Percentiles rank a stretch among this genome's conserved stretches.
These are phyloP conservation scores for Sporothrix dimorphospora DNA, from an alignment of 2,329 filamentous ascomycete genomes.

Conservation along the genomic window DNA sequence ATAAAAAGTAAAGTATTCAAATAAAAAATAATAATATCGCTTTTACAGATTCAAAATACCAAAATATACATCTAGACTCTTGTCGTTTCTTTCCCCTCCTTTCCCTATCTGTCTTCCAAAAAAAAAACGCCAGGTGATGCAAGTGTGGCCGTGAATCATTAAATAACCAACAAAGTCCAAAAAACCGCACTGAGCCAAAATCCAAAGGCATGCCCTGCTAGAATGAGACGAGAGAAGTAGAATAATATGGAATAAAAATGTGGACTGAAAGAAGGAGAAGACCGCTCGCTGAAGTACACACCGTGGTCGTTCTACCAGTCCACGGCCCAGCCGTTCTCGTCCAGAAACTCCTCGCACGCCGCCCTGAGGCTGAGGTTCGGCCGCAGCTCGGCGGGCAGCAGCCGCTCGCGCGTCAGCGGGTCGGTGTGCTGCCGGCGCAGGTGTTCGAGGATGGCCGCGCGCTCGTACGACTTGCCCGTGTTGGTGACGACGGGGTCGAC, in stretches of 20 bases:
- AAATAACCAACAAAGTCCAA: background rate
- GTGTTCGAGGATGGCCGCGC: constrained; percentile 82
- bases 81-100: background rate
- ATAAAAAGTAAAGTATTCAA: background rate
- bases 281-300: background rate
- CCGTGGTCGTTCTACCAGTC: constrained; percentile 65
- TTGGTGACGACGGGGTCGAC: constrained; percentile 75
- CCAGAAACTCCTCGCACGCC: constrained; percentile 71
- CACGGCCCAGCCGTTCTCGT: constrained; percentile 87
- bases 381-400: constrained; percentile 70
- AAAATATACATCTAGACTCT: too few relatives aligned
- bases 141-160: constrained; percentile 13
- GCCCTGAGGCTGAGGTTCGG: constrained; percentile 81
- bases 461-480: constrained; percentile 88
- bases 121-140: constrained; percentile 1
- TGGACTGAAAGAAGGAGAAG: background rate
- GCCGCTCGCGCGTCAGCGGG: constrained; percentile 78
- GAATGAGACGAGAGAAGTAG: background rate
- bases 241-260: background rate
- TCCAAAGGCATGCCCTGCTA: background rate
- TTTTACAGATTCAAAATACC: background rate
- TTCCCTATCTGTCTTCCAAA: too few relatives aligned
- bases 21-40: too few relatives aligned
- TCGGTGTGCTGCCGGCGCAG: constrained; percentile 75
- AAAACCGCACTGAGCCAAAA: background rate